Conservation (phyloP, 495 filamentous ascomycete species). For the Podospora appendiculata region DNA sequence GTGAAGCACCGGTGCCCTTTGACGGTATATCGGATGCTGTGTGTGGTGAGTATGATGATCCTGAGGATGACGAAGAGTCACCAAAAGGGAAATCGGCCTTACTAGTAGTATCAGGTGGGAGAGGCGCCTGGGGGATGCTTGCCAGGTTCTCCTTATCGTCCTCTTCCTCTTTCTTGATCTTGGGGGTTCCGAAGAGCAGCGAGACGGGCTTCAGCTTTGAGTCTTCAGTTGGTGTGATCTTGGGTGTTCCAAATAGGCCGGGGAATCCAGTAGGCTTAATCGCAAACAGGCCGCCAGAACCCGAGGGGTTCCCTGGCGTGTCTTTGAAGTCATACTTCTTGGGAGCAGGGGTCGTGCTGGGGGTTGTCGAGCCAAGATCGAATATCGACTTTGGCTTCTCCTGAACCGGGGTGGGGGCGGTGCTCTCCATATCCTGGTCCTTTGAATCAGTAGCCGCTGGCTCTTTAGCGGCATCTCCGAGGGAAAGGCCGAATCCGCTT, state of each 20-base stretch:
- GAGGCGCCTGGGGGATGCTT: conserved; percentile 45
- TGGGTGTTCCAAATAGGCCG: neutral
- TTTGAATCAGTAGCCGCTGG: conserved; percentile 38
- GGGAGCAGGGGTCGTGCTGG: conserved; percentile 44
- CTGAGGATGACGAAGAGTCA: conserved; percentile 62
- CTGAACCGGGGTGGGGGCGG: conserved; percentile 23
- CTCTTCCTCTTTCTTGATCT: conserved; percentile 29
- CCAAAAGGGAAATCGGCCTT: conserved; percentile 55
- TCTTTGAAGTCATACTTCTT: conserved; percentile 32
- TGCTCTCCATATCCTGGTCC: conserved; percentile 53
- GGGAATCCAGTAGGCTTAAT: conserved; percentile 7
- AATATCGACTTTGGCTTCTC: conserved; percentile 26
- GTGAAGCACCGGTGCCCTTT: conserved; percentile 26
- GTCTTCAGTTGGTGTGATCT: neutral
- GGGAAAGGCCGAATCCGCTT: conserved; percentile 43
- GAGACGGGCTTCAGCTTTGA: conserved; percentile 15
- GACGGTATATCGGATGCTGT: conserved; percentile 18
- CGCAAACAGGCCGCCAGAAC: neutral
- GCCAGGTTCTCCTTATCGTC: conserved; percentile 23
- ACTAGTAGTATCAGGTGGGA: conserved; percentile 73
- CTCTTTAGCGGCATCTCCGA: conserved; percentile 38
- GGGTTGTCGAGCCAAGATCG: conserved; percentile 45
- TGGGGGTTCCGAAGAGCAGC: conserved; percentile 14
- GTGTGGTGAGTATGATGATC: conserved; percentile 33
- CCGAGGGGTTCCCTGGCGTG: conserved; percentile 4